Percentiles rank a stretch among this genome's conserved stretches.
phyloP scores from a whole-genome alignment of 805 yeast species.

The Lachancea waltii region DNA sequence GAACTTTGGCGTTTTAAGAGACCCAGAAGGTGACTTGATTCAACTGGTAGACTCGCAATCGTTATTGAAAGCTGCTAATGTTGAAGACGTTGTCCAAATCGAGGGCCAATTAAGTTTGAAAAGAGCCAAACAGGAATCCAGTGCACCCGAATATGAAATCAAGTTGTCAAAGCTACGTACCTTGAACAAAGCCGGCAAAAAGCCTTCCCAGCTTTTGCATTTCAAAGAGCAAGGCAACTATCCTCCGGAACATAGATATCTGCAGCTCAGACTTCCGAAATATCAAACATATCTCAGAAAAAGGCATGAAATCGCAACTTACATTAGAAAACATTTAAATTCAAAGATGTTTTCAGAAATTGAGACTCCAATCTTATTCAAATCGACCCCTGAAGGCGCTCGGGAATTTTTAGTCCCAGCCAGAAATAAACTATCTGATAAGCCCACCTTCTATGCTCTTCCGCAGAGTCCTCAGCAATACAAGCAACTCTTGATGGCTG shows the following conservation, averaged over 20 bases:
- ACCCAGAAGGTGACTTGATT: slow-evolving; percentile 55
- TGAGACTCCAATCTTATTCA: slow-evolving; percentile 89
- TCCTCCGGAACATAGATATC: slow-evolving; percentile 75
- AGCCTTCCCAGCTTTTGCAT: slow-evolving; percentile 63
- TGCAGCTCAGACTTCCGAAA: slow-evolving; percentile 62
- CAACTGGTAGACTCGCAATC: slow-evolving; percentile 47
- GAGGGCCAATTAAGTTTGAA: slow-evolving; percentile 44
- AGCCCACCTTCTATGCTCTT: slow-evolving; percentile 63
- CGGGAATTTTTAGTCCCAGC: slow-evolving; percentile 94
- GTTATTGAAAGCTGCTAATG: slow-evolving; percentile 43
- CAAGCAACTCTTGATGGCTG: slow-evolving; percentile 89
- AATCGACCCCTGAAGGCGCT: slow-evolving; percentile 98
- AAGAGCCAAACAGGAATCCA: slow-evolving; percentile 26
- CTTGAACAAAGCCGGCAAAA: slow-evolving; percentile 55
- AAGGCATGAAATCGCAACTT: slow-evolving; percentile 49
- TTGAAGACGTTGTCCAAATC: slow-evolving; percentile 71
- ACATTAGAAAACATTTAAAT: slow-evolving; percentile 40
- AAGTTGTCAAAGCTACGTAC: slow-evolving; percentile 44
- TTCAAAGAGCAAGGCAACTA: slow-evolving; percentile 43
- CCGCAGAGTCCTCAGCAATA: slow-evolving; percentile 99
- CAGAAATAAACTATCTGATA: slow-evolving; percentile 39
- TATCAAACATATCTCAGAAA: slow-evolving; percentile 50
- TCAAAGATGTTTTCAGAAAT: slow-evolving; percentile 59
- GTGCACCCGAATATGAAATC: slow-evolving; percentile 47
- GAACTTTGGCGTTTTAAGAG: slow-evolving; percentile 72